A percentile compares a stretch with the other conserved stretches of the same genome.
Conservation (phyloP, 1,139 yeast genomes). For the Scheffersomyces parashehatae region DNA sequence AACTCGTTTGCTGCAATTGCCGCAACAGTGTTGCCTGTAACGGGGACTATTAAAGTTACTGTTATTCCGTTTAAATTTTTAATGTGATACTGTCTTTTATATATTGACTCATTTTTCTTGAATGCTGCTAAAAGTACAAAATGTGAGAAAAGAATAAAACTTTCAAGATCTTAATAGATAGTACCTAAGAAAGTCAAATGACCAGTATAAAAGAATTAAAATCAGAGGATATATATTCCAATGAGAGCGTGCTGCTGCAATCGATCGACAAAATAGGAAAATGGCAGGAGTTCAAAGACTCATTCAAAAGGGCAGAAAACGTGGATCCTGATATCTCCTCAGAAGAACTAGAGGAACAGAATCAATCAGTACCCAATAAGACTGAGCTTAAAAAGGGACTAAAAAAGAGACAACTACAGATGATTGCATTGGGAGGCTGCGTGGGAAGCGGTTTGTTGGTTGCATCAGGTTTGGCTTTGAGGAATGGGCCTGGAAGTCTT, state of each 20-base stretch:
- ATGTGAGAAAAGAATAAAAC: no score
- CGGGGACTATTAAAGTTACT: no score
- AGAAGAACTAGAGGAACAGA: neutral
- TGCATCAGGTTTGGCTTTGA: constrained; percentile 39
- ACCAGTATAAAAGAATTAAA: neutral
- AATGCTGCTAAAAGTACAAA: no score
- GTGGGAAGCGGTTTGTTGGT: constrained; percentile 40
- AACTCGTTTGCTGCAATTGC: no score
- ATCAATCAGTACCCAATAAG: neutral
- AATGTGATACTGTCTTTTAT: no score
- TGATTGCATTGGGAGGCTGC: constrained; percentile 43
- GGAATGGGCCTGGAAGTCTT: constrained; percentile 39
- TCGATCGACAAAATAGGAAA: constrained; percentile 1
- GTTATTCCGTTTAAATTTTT: no score
- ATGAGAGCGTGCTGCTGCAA: neutral
- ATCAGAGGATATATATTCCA: neutral
- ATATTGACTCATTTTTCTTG: no score
- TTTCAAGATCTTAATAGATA: no score
- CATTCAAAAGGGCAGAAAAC: constrained; percentile 32
- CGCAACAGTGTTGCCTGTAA: no score
- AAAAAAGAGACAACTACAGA: constrained; percentile 35
- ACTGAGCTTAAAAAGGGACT: constrained; percentile 27
- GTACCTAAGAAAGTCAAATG: no score
- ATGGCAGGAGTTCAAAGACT: constrained; percentile 32
- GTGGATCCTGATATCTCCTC: constrained; percentile 3